Conservation (phyloP, 306 rosid genomes). For the Citrullus amarus region DNA sequence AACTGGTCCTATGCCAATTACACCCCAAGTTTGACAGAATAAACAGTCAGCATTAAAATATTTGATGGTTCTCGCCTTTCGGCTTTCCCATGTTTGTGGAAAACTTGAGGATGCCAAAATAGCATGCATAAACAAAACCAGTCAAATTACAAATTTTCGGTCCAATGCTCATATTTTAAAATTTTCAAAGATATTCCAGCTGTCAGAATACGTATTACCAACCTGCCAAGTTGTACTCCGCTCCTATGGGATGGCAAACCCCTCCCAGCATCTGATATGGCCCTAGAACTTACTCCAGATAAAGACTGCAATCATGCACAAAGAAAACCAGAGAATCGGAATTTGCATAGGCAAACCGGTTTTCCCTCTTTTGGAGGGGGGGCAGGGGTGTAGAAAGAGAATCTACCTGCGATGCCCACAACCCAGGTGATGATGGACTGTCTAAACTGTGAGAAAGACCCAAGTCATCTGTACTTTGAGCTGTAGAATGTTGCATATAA, state of each 20-base stretch:
- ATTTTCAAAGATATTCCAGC: constrained; percentile 4
- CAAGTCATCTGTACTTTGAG: constrained; percentile 52
- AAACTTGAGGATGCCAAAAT: not conserved
- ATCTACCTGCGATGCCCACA: constrained; percentile 56
- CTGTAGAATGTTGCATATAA: constrained; percentile 28
- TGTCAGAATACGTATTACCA: constrained; percentile 16
- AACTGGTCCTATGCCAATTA: not conserved
- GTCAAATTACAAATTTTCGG: not conserved
- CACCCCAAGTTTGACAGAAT: not conserved
- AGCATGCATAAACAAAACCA: not conserved
- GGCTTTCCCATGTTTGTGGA: not conserved
- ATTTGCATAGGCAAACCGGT: not conserved
- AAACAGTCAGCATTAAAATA: not conserved
- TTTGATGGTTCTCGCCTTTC: not conserved
- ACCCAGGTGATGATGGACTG: constrained; percentile 54
- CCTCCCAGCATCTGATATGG: constrained; percentile 42
- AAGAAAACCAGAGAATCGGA: not conserved
- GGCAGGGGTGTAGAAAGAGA: constrained; percentile 8
- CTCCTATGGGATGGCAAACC: constrained; percentile 50
- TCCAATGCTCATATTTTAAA: not conserved
- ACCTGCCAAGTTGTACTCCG: constrained; percentile 82
- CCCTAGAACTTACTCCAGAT: constrained; percentile 48
- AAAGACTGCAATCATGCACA: constrained; percentile 37
- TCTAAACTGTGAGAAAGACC: constrained; percentile 47
- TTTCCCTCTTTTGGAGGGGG: not conserved